Percentiles rank a stretch among this genome's conserved stretches.
Evolutionary conservation across 225 moss, liverwort and hornwort genomes (phyloP).

Genomic region (Bryum argenteum): DNA sequence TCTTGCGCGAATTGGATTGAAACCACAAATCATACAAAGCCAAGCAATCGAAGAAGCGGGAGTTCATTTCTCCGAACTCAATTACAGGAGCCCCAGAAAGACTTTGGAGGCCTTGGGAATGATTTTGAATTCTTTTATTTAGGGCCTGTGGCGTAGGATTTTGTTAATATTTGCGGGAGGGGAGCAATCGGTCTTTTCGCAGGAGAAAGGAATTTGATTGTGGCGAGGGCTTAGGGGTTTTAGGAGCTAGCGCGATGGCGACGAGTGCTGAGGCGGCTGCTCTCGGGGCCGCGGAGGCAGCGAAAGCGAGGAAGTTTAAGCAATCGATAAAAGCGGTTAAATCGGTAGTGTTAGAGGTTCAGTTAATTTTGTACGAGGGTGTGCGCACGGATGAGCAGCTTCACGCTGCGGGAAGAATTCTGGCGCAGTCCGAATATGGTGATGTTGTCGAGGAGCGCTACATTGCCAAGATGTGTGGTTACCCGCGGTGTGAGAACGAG

Average conservation of each 20-base stretch:
- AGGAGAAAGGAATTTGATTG: neutral
- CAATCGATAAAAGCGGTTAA: slow-evolving; percentile 67
- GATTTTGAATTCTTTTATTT: no score
- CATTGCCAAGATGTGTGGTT: slow-evolving; percentile 76
- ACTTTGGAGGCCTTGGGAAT: no score
- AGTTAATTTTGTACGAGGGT: slow-evolving; percentile 69
- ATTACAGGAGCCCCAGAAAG: slow-evolving; percentile 64
- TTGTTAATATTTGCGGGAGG: no score
- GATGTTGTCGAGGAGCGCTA: slow-evolving; percentile 89
- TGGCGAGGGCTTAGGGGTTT: no score
- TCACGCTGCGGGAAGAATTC: slow-evolving; percentile 54
- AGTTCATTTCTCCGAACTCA: slow-evolving; percentile 52
- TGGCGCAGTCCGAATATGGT: slow-evolving; percentile 73
- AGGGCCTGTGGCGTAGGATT: no score
- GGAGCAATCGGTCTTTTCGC: neutral
- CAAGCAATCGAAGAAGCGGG: neutral
- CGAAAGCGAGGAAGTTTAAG: slow-evolving; percentile 60
- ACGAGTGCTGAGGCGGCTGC: slow-evolving; percentile 17
- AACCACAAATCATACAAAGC: neutral
- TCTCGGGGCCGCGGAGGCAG: slow-evolving; percentile 40
- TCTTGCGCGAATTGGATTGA: neutral
- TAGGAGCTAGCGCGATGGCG: slow-evolving; percentile 26
- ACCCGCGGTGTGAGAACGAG: slow-evolving; percentile 58
- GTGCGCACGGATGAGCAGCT: slow-evolving; percentile 66
- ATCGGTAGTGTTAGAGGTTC: slow-evolving; percentile 71